phyloP scores from a whole-genome alignment of 2,329 filamentous ascomycete genomes.

The Venturia asperata region DNA sequence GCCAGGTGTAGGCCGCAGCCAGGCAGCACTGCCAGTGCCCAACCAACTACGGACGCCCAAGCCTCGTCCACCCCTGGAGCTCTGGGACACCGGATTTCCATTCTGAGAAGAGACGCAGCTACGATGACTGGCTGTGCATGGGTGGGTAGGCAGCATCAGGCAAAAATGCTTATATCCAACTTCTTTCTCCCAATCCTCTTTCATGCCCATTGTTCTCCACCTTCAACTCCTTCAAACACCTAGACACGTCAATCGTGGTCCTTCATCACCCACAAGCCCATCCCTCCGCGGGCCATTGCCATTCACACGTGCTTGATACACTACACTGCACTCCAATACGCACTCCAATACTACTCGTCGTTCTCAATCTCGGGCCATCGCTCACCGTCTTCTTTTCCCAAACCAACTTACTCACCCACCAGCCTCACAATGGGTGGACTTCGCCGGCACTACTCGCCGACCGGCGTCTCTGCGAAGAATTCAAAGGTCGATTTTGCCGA shows the following conservation, averaged over 20 bases:
- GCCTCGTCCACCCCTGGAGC: background rate
- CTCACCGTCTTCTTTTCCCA: background rate
- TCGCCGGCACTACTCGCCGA: constrained; percentile 14
- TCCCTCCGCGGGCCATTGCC: too few species aligned
- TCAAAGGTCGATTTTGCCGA: constrained; percentile 18
- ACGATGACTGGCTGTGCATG: constrained; percentile 12
- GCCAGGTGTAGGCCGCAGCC: background rate
- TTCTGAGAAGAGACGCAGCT: background rate
- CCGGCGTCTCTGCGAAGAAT: constrained; percentile 12
- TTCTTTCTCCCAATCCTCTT: background rate
- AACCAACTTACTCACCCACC: background rate
- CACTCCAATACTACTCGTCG: too few species aligned
- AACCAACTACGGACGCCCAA: background rate
- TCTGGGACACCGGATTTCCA: background rate
- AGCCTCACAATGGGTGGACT: constrained; percentile 10
- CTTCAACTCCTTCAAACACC: background rate
- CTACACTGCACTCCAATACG: too few species aligned
- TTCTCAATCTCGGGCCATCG: background rate
- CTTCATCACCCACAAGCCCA: background rate
- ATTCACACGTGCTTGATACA: too few species aligned
- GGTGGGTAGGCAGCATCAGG: background rate
- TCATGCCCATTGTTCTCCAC: background rate
- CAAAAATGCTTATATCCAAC: background rate
- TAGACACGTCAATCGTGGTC: background rate
- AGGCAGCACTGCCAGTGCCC: too few species aligned